Evolutionary conservation across 345 rosid species (phyloP), one percentile per base, ranked within the genome.

Genomic region (Abelmoschus esculentus): DNA sequence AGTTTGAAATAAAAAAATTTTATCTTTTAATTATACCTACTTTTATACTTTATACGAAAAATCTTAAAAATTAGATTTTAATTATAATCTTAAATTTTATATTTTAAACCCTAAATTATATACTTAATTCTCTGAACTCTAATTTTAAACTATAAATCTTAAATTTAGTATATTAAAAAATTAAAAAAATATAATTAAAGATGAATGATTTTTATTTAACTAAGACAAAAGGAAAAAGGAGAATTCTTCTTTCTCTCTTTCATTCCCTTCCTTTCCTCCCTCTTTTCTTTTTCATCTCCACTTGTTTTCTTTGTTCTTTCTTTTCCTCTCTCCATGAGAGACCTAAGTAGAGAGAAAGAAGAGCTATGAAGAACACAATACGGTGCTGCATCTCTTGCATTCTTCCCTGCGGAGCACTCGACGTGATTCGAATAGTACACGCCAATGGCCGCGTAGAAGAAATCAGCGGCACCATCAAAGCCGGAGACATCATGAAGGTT

Each of bases 321-420:
- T 22, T 22, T 22, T 22, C 1, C 26, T 22, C 55, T 62, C 65
- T 73, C 49, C 44, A 58, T 74, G 78, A 70, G 75, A 61, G 56
- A 55, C 53, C 22, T 38, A 26, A 15, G 53, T 60, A 69, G 70
- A 66, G 71, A 46, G 57, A 75, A 55, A 70, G 70, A 28, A 46
- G 59, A 66, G 73, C 63, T 69, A 89, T 91, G 97, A 95, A 84
- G 87, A 87, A 84, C 78, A 82, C 93, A 11, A 90, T 95, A 64
- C 82, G 96, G 72, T 95, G 99, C 42, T 90, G 97, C 76, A 95
- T 95, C 79, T 85, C 99, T 59, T 95, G 99, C 96, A 95, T 95
- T 78, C 85, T 91, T 22, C 99, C 99, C 5, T 95, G 99, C 46
- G 99, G 99, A 66, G 89, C 91, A 6, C 91, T 95, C 0, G 99